Percentiles rank a stretch among this genome's conserved stretches.
These are phyloP conservation scores for Penicillium decumbens DNA, from an alignment of 2,329 filamentous ascomycete genomes.

Conservation along the genomic window DNA sequence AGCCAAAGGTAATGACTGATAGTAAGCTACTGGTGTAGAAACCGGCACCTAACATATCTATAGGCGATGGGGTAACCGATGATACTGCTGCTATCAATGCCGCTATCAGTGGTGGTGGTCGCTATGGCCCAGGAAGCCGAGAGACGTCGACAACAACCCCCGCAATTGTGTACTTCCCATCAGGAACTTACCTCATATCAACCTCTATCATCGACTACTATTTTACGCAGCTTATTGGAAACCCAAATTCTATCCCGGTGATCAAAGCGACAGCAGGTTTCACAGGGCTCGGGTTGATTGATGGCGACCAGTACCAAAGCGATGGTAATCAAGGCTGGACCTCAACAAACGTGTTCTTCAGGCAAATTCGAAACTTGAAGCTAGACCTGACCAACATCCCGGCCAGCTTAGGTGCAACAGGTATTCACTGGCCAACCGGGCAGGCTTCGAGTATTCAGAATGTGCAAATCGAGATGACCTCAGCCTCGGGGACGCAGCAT, in stretches of 20 bases:
- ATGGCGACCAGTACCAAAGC: slow-evolving; percentile 51
- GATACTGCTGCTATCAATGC: slow-evolving; percentile 54
- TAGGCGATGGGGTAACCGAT: slow-evolving; percentile 49
- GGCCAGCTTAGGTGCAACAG: slow-evolving; percentile 27
- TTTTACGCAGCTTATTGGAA: slow-evolving; percentile 59
- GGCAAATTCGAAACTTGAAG: slow-evolving; percentile 62
- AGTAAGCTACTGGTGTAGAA: slow-evolving; percentile 39
- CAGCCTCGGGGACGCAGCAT: slow-evolving; percentile 46
- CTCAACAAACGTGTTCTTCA: slow-evolving; percentile 59
- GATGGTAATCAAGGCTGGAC: slow-evolving; percentile 37
- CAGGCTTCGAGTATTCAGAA: slow-evolving; percentile 60
- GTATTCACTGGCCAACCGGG: slow-evolving; percentile 53
- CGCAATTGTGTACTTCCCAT: slow-evolving; percentile 55
- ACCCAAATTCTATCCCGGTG: slow-evolving; percentile 54
- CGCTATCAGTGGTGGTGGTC: slow-evolving; percentile 44
- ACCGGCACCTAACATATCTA: slow-evolving; percentile 6
- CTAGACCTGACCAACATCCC: slow-evolving; percentile 51
- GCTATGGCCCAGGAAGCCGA: slow-evolving; percentile 42
- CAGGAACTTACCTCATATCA: slow-evolving; percentile 56
- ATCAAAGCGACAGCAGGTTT: slow-evolving; percentile 54
- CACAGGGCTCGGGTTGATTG: slow-evolving; percentile 54
- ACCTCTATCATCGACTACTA: slow-evolving; percentile 59
- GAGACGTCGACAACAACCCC: slow-evolving; percentile 49
- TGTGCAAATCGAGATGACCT: slow-evolving; percentile 56
- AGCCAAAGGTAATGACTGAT: slow-evolving; percentile 22